Base-by-base conservation (phyloP, 257 asterid species). In the Coffea canephora region DNA sequence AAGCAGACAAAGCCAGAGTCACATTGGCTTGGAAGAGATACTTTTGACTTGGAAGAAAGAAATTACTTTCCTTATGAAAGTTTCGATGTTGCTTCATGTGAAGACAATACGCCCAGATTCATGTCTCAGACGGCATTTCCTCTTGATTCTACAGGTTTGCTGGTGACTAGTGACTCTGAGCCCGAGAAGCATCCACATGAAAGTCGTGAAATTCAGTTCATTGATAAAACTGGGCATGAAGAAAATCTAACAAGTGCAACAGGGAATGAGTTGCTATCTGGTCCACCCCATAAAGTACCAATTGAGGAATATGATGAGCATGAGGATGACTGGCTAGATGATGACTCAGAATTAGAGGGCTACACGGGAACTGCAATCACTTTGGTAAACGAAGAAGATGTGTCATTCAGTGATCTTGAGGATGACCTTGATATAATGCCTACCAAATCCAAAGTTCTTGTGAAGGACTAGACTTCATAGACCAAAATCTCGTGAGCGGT, bases 361-460 rank as follows among this genome's bases (percentile, higher is more conserved):
- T 91, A 88, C 62, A 80, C 84, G 0, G 82, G 87, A 69, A 80
- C 83, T 75, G 76, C 88, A 55, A 62, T 62, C 46, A 62, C 82
- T 71, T 68, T 84, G 75, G 80, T 85, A 81, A 88, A 91, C 79
- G 99, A 89, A 83, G 99, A 96, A 65, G 99, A 96, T 36, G 91
- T 96, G 80, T 96, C 99, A 7, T 96, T 96, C 82, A 96, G 99
- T 84, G 99, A 96, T 87, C 92, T 96, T 78, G 99, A 92, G 87
- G 97, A 96, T 74, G 98, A 94, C 82, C 78, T 82, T 69, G 97
- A 92, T 80, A 79, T 80, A 46, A 49, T 91, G 76, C 96, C 98
- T 78, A 36, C 79, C 36, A 93, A 88, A 78, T 77, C 82, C 59
- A 87, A 83, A 78, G 69, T 75, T 49, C 77, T 77, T 69, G 64